Evolutionary conservation across 78 protist genomes (phyloP).

Genomic region (Speleostelium caveatum): DNA sequence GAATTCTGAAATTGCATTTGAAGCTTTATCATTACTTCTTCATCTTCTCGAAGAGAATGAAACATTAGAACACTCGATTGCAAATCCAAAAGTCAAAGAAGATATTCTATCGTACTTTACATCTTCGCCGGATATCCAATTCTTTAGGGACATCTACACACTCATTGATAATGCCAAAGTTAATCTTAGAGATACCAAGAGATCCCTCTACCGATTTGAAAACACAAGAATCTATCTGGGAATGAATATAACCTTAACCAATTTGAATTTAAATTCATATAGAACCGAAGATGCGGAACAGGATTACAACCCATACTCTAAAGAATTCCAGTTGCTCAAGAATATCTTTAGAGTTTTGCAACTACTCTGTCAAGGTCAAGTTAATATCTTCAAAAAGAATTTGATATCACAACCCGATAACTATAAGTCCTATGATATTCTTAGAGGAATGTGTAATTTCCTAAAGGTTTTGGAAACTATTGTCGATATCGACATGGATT

Average conservation of each 20-base stretch:
- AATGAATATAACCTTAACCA: background rate
- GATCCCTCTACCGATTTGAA: conserved; percentile 41
- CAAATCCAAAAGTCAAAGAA: conserved; percentile 48
- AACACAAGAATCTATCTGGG: conserved; percentile 1
- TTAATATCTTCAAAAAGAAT: conserved; percentile 50
- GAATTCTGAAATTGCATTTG: conserved; percentile 22
- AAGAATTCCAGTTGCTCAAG: conserved; percentile 31
- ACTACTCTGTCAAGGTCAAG: conserved; percentile 65
- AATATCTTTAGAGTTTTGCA: conserved; percentile 60
- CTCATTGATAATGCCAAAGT: conserved; percentile 73
- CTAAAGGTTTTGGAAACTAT: conserved; percentile 65
- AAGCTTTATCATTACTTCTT: conserved; percentile 22
- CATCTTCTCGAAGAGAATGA: conserved; percentile 21
- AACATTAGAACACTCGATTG: conserved; percentile 4
- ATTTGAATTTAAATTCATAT: background rate
- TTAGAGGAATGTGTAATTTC: conserved; percentile 72
- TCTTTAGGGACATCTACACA: conserved; percentile 42
- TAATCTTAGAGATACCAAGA: conserved; percentile 40
- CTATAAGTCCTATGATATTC: conserved; percentile 62
- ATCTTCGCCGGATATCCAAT: conserved; percentile 68
- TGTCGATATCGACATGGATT: conserved; percentile 40
- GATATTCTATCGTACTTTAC: conserved; percentile 52
- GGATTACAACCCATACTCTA: conserved; percentile 36
- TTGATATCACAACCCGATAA: conserved; percentile 71
- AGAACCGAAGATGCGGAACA: background rate